phyloP scores from a whole-genome alignment of 108 stramenopile species.

The Conticribra weissflogii region DNA sequence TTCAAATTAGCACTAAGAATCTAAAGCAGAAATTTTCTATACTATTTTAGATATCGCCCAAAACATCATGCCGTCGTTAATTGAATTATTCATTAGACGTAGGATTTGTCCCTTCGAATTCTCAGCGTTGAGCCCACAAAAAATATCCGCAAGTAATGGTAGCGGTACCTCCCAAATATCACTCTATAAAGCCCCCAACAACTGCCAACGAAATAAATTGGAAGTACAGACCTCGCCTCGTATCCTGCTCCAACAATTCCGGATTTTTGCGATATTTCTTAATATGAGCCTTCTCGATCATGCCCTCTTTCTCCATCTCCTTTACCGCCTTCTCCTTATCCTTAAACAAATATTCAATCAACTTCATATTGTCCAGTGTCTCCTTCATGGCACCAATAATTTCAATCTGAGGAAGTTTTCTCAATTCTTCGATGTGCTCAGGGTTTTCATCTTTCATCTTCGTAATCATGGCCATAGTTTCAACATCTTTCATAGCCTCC shows the following conservation, averaged over 20 bases:
- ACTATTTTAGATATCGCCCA: too few species aligned
- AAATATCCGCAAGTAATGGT: neutral
- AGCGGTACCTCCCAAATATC: neutral
- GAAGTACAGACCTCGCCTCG: slow-evolving; percentile 63
- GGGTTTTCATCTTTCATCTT: slow-evolving; percentile 51
- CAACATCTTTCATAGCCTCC: slow-evolving; percentile 51
- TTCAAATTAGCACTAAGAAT: too few species aligned
- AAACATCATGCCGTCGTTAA: too few species aligned
- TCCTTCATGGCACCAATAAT: slow-evolving; percentile 60
- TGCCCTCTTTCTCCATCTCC: slow-evolving; percentile 70
- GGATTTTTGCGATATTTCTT: slow-evolving; percentile 69
- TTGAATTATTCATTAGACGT: too few species aligned
- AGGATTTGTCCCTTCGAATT: too few species aligned
- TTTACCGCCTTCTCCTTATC: slow-evolving; percentile 62
- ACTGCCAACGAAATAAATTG: slow-evolving; percentile 61
- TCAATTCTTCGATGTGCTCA: slow-evolving; percentile 31
- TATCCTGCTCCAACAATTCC: slow-evolving; percentile 60
- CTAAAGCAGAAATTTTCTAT: too few species aligned
- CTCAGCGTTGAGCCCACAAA: too few species aligned
- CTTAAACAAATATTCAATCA: slow-evolving; percentile 62
- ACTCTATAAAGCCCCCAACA: slow-evolving; percentile 58
- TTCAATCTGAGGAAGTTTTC: slow-evolving; percentile 40
- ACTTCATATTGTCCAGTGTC: slow-evolving; percentile 60
- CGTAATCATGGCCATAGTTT: slow-evolving; percentile 59
- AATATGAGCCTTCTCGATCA: slow-evolving; percentile 61